These are phyloP conservation scores for Rauvolfia tetraphylla DNA, from an alignment of 257 asterid genomes.

Conservation along the genomic window DNA sequence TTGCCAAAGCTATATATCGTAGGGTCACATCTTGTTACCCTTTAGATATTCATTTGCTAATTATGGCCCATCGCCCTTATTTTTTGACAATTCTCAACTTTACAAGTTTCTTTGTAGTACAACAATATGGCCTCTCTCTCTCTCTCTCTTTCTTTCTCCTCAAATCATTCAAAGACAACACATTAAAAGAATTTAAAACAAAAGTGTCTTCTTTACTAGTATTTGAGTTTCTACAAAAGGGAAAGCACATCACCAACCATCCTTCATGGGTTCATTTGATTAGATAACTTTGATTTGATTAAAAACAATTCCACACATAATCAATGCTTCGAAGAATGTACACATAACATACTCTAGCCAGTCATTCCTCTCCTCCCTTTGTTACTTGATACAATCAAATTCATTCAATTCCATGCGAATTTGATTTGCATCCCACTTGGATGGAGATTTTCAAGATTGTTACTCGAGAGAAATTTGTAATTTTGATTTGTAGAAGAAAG, in stretches of 20 bases:
- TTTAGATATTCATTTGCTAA: slow-evolving; percentile 36
- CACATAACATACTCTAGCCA: not conserved
- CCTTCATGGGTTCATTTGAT: slow-evolving; percentile 26
- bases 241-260: slow-evolving; percentile 19
- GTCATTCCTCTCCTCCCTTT: not conserved
- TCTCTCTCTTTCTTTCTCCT: slow-evolving; percentile 13
- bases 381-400: not conserved
- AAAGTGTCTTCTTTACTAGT: not conserved
- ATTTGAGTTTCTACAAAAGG: slow-evolving; percentile 10
- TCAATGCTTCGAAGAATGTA: not conserved
- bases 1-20: slow-evolving; percentile 32
- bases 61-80: slow-evolving; percentile 34
- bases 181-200: not conserved
- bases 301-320: slow-evolving; percentile 18
- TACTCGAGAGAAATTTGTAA: not conserved
- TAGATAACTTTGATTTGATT: slow-evolving; percentile 29
- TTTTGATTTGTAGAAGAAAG: not conserved
- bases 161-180: slow-evolving; percentile 17
- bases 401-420: not conserved
- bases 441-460: not conserved
- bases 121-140: slow-evolving; percentile 3
- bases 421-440: not conserved
- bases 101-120: slow-evolving; percentile 22
- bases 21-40: slow-evolving; percentile 29
- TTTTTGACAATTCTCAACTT: slow-evolving; percentile 32